These are phyloP conservation scores for Plantago elongata DNA, from an alignment of 257 asterid species.

Conservation along the genomic window DNA sequence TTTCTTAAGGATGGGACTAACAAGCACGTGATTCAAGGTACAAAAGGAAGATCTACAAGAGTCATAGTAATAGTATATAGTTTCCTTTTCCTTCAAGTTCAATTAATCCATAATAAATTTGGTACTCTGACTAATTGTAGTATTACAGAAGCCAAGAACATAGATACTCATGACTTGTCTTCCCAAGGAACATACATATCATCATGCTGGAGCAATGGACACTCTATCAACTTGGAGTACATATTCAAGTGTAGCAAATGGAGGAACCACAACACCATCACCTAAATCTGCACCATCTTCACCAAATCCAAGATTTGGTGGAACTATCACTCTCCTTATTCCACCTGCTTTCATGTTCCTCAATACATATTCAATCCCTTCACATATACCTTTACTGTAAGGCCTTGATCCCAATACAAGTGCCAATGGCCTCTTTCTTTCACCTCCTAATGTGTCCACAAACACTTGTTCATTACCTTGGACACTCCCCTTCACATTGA, in stretches of 20 bases:
- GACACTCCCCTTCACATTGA: conserved; percentile 63
- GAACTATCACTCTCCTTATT: conserved; percentile 60
- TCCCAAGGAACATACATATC: conserved; percentile 9
- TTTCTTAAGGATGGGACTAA: no score
- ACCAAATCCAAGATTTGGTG: conserved; percentile 67
- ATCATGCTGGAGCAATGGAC: conserved; percentile 79
- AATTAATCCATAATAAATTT: no score
- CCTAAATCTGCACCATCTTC: conserved; percentile 89
- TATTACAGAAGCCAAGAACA: no score
- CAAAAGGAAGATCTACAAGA: no score
- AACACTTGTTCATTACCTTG: conserved; percentile 55
- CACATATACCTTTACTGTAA: conserved; percentile 73
- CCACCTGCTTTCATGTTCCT: conserved; percentile 77
- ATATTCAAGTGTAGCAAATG: conserved; percentile 73
- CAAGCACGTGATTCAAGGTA: no score
- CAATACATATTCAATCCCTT: conserved; percentile 63
- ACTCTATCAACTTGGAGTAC: conserved; percentile 67
- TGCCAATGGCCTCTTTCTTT: conserved; percentile 55
- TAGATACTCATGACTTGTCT: no score
- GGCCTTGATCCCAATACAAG: conserved; percentile 86
- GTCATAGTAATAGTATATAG: no score
- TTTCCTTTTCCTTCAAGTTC: no score
- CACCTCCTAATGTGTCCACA: conserved; percentile 54
- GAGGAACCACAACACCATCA: conserved; percentile 59
- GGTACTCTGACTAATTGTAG: no score